phyloP scores from a whole-genome alignment of 164 flowering plant genomes.

The Saururus chinensis region DNA sequence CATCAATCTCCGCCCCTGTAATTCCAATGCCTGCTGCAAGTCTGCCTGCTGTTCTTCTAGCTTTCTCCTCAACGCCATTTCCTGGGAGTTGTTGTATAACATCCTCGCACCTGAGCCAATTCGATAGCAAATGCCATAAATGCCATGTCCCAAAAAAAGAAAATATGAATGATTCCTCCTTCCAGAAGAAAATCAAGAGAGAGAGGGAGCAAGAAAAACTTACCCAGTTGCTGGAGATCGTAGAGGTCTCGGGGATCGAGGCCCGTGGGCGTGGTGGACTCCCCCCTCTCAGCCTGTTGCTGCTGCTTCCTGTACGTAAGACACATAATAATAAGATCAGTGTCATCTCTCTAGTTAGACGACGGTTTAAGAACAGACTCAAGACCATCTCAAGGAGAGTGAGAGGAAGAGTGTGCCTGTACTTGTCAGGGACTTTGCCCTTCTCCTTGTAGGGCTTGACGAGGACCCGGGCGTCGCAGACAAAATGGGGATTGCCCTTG shows the following conservation, averaged over 20 bases:
- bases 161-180: too few relatives aligned
- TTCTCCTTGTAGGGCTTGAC: slow-evolving; percentile 99
- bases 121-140: background rate
- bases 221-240: slow-evolving; percentile 65
- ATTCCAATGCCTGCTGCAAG: slow-evolving; percentile 77
- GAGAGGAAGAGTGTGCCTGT: slow-evolving; percentile 13
- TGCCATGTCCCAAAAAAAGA: background rate
- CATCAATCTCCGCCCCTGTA: slow-evolving; percentile 67
- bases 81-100: slow-evolving; percentile 58
- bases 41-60: slow-evolving; percentile 69
- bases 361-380: too few relatives aligned
- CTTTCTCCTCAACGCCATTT: slow-evolving; percentile 51
- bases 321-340: background rate
- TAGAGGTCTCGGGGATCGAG: slow-evolving; percentile 68
- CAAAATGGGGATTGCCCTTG: slow-evolving; percentile 96
- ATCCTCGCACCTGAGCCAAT: slow-evolving; percentile 42
- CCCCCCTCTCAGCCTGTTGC: slow-evolving; percentile 57
- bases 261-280: slow-evolving; percentile 55
- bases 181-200: too few relatives aligned
- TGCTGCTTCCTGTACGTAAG: slow-evolving; percentile 45
- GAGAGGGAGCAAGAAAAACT: background rate
- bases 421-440: slow-evolving; percentile 87
- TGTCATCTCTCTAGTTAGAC: background rate
- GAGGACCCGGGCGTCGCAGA: slow-evolving; percentile 93
- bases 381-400: background rate